Evolutionary conservation across 2,329 filamentous ascomycete genomes (phyloP).

Genomic region (Alternaria sp.): DNA sequence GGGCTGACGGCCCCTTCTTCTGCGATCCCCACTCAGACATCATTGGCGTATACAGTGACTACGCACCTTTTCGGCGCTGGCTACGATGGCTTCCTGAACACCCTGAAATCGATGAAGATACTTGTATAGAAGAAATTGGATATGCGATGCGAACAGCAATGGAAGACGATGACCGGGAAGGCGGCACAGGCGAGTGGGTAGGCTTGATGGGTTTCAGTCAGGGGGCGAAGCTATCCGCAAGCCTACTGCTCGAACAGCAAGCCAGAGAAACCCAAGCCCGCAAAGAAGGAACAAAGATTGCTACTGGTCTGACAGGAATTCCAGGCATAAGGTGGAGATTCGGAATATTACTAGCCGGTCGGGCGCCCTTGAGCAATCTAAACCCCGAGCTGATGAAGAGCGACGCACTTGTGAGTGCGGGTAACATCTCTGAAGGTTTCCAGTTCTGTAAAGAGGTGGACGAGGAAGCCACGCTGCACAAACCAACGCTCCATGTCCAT

Average conservation of each 20-base stretch:
- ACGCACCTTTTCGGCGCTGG: slow-evolving; percentile 72
- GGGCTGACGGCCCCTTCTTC: slow-evolving; percentile 73
- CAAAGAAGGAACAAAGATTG: slow-evolving; percentile 29
- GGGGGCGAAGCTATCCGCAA: slow-evolving; percentile 59
- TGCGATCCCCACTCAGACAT: slow-evolving; percentile 70
- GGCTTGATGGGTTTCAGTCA: slow-evolving; percentile 62
- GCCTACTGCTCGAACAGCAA: slow-evolving; percentile 67
- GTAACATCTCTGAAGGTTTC: slow-evolving; percentile 56
- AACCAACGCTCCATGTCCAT: slow-evolving; percentile 75
- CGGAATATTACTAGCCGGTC: slow-evolving; percentile 69
- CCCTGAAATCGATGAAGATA: slow-evolving; percentile 61
- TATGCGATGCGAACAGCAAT: slow-evolving; percentile 58
- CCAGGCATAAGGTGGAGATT: slow-evolving; percentile 62
- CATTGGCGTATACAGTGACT: slow-evolving; percentile 69
- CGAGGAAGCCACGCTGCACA: slow-evolving; percentile 58
- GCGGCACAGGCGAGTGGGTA: slow-evolving; percentile 57
- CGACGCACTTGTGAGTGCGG: slow-evolving; percentile 52
- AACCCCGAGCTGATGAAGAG: slow-evolving; percentile 51
- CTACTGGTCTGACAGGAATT: slow-evolving; percentile 37
- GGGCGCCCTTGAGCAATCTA: slow-evolving; percentile 67
- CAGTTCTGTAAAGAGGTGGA: slow-evolving; percentile 50
- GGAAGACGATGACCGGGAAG: slow-evolving; percentile 54
- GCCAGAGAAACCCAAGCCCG: slow-evolving; percentile 52
- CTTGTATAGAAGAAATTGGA: slow-evolving; percentile 57
- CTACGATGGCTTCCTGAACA: slow-evolving; percentile 71